Percentiles rank a stretch among this genome's conserved stretches.
Evolutionary conservation across 176 grass and related monocot genomes (phyloP).

Genomic region (Triticum turgidum): DNA sequence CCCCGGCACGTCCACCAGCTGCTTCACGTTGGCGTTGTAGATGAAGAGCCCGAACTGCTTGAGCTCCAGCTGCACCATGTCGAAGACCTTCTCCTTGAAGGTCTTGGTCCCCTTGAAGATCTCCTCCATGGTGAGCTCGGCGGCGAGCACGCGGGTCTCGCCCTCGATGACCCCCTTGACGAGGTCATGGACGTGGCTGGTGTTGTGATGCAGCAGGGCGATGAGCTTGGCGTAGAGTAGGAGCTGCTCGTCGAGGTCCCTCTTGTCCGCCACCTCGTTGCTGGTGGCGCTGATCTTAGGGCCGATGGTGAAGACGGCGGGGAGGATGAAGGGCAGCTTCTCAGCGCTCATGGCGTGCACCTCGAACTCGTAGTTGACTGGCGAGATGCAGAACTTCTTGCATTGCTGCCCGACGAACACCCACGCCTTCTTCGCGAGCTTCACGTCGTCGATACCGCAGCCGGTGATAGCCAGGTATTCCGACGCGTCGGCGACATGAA

Average conservation of each 20-base stretch:
- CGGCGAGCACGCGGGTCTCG: conserved; percentile 76
- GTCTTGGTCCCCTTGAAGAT: conserved; percentile 85
- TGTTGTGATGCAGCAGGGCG: conserved; percentile 23
- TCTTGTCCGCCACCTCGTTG: not conserved
- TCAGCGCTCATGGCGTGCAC: conserved; percentile 91
- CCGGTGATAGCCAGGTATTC: conserved; percentile 81
- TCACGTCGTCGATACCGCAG: conserved; percentile 52
- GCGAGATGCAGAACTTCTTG: conserved; percentile 60
- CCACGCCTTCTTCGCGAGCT: conserved; percentile 74
- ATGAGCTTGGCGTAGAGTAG: conserved; percentile 77
- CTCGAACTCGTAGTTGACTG: conserved; percentile 74
- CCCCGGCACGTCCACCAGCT: conserved; percentile 5
- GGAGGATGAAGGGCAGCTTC: conserved; percentile 86
- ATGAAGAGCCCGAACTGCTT: conserved; percentile 28
- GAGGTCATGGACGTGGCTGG: conserved; percentile 71
- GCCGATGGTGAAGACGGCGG: conserved; percentile 88
- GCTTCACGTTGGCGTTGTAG: conserved; percentile 18
- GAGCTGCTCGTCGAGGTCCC: conserved; percentile 30
- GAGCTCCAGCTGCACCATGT: conserved; percentile 68
- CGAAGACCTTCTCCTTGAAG: conserved; percentile 21
- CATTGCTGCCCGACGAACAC: conserved; percentile 50
- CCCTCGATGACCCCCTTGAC: conserved; percentile 87
- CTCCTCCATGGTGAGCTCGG: conserved; percentile 87
- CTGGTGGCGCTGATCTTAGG: conserved; percentile 35
- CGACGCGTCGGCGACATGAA: conserved; percentile 41